Conservation (phyloP, 768 basidiomycete genomes). For the Mycena filopes region DNA sequence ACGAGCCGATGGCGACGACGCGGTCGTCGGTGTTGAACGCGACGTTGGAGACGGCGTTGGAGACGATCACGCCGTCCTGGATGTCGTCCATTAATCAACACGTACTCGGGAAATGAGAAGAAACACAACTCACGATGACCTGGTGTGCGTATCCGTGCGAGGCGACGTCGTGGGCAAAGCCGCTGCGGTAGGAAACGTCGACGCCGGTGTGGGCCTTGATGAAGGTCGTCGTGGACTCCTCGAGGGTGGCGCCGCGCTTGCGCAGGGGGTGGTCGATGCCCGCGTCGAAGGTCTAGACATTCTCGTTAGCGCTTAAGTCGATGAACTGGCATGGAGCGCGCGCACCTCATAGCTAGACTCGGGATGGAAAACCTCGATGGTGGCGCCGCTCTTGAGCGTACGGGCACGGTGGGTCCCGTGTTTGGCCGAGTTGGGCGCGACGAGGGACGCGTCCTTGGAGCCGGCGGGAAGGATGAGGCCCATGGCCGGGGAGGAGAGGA, state of each 20-base stretch:
- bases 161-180: conserved; percentile 33
- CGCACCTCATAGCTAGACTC: conserved; percentile 47
- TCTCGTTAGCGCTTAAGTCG: neutral
- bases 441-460: conserved; percentile 45
- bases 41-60: conserved; percentile 43
- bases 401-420: conserved; percentile 46
- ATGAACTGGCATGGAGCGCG: neutral
- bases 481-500: conserved; percentile 39
- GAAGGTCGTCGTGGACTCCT: conserved; percentile 44
- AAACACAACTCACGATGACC: conserved; percentile 39
- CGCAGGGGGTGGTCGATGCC: conserved; percentile 40
- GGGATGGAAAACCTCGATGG: conserved; percentile 50
- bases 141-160: conserved; percentile 47
- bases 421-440: too few species aligned
- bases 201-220: conserved; percentile 40
- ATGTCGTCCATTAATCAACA: neutral
- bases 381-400: conserved; percentile 41
- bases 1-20: conserved; percentile 34
- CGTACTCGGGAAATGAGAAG: neutral
- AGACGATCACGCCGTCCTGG: conserved; percentile 43
- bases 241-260: conserved; percentile 36
- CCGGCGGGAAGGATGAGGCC: conserved; percentile 42
- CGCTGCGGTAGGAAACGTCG: conserved; percentile 37
- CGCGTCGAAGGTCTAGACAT: conserved; percentile 40
- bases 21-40: conserved; percentile 34